Percentiles rank a stretch among this genome's conserved stretches.
Conservation (phyloP, 805 yeast species). For the Kluyveromyces aestuarii region DNA sequence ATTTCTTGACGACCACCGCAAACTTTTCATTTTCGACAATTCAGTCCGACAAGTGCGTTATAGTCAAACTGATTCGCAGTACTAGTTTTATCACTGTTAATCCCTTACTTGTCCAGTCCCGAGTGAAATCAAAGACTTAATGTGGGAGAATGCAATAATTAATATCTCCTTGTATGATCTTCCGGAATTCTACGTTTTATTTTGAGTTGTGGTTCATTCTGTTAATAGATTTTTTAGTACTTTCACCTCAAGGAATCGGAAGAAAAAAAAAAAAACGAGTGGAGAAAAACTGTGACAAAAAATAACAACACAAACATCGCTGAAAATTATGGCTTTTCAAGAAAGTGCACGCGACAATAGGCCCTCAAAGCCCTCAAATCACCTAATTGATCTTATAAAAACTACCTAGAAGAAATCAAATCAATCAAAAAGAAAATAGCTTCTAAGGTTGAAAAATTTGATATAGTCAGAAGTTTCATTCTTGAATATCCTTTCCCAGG, state of each 20-base stretch:
- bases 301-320: too few relatives aligned
- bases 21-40: conserved; percentile 3
- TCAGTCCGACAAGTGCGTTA: background rate
- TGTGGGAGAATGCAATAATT: background rate
- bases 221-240: background rate
- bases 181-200: background rate
- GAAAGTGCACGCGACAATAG: too few relatives aligned
- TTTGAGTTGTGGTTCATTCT: background rate
- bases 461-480: too few relatives aligned
- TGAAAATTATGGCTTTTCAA: too few relatives aligned
- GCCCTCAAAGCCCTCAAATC: too few relatives aligned
- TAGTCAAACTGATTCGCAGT: background rate
- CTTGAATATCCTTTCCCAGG: too few relatives aligned
- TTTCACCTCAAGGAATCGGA: background rate
- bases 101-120: background rate
- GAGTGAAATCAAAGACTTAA: background rate
- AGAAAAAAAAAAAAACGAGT: too few relatives aligned
- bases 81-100: too few relatives aligned
- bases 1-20: conserved; percentile 8
- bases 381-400: too few relatives aligned
- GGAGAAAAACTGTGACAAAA: background rate
- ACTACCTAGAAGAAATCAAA: too few relatives aligned
- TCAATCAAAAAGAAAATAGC: too few relatives aligned
- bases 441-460: too few relatives aligned
- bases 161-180: background rate